Base-by-base conservation (phyloP, 2,329 filamentous ascomycete species). In the Catunica adiposa region DNA sequence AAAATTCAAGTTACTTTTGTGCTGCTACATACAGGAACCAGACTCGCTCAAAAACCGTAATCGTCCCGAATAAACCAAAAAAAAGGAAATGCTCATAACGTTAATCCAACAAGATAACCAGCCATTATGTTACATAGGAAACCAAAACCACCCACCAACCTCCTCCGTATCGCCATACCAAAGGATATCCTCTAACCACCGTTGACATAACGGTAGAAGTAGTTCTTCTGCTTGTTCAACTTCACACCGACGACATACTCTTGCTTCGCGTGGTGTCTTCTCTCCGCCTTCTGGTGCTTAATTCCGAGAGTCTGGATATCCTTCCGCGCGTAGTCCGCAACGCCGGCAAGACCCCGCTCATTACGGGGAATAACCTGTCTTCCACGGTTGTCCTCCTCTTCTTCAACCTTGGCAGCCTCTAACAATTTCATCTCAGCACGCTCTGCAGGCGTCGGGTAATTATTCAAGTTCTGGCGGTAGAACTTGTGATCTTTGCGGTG, bases 401-500 rank as follows among this genome's bases (percentile, higher is more conserved):
- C 64, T 6, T 62, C 60, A 14, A 54, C 56, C 29, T 58, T 60
- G 52, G 66, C 64, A 3, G 61, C 66, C 59, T 83, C 77, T 57
- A 86, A 77, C 3, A 80, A 76, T 58, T 83, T 73, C 62, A 80
- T 81, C 62, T 83, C 77, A 57, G 79, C 75, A 55, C 86, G 83
- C 69, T 95, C 89, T 58, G 85, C 84, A 0, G 82, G 71, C 1
- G 85, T 82, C 1, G 89, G 89, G 66, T 95, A 84, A 67, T 80
- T 86, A 68, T 84, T 82, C 46, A 98, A 74, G 69, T 97, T 97
- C 71, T 98, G 92, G 58, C 87, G 83, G 72, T 82, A 98, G 70
- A 97, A 97, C 62, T 79, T 82, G 65, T 86, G 84, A 55, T 95
- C 71, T 6, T 87, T 92, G 51, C 92, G 81, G 67, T 98, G 92